Evolutionary conservation across 306 rosid genomes (phyloP).

Genomic region (Spatholobus suberectus): DNA sequence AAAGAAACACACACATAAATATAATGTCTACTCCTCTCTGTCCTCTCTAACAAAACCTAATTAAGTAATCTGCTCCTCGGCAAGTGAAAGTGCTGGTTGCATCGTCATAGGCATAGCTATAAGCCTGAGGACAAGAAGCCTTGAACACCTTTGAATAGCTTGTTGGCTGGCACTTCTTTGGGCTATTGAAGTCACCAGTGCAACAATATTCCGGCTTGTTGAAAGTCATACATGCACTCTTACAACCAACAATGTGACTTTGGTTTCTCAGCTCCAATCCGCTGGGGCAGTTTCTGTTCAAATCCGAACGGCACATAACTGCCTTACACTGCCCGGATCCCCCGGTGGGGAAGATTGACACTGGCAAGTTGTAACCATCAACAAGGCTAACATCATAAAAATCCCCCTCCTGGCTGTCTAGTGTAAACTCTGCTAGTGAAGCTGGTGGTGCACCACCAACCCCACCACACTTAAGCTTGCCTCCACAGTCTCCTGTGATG

Average conservation of each 20-base stretch:
- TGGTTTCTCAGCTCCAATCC: constrained; percentile 51
- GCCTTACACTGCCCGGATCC: constrained; percentile 45
- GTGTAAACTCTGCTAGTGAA: constrained; percentile 69
- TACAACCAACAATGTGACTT: constrained; percentile 54
- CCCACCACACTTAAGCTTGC: constrained; percentile 53
- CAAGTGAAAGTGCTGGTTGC: constrained; percentile 68
- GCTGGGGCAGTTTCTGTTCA: constrained; percentile 52
- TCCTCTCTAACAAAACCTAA: constrained; percentile 60
- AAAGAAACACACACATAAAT: neutral
- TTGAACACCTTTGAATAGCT: constrained; percentile 61
- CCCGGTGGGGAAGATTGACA: constrained; percentile 56
- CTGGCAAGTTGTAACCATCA: constrained; percentile 66
- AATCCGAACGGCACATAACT: constrained; percentile 38
- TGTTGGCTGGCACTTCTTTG: constrained; percentile 54
- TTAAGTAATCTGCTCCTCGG: constrained; percentile 53
- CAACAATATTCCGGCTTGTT: constrained; percentile 62
- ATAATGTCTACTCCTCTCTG: neutral
- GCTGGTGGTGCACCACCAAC: constrained; percentile 62
- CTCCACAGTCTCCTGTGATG: constrained; percentile 67
- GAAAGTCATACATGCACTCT: constrained; percentile 65
- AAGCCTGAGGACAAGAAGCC: constrained; percentile 65
- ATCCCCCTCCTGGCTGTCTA: constrained; percentile 58
- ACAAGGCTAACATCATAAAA: constrained; percentile 75
- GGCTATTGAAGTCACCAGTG: constrained; percentile 50
- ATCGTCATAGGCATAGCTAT: constrained; percentile 77